Conservation (phyloP, 2,329 filamentous ascomycete genomes). For the Penicillium glabrum region DNA sequence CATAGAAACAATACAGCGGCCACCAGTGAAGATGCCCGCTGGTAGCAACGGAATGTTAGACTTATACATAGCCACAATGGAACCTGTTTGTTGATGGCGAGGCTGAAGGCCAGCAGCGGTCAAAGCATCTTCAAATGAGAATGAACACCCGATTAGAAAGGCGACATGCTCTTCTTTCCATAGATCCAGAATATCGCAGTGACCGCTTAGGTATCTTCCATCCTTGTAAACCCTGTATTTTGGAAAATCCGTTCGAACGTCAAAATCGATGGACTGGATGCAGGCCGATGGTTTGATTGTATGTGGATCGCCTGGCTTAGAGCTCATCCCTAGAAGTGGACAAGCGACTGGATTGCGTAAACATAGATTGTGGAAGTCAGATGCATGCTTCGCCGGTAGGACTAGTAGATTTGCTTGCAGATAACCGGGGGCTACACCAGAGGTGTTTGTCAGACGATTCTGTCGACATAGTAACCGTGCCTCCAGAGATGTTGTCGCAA, state of each 20-base stretch:
- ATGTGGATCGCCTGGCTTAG: conserved; percentile 37
- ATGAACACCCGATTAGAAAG: conserved; percentile 65
- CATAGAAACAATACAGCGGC: conserved; percentile 64
- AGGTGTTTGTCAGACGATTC: conserved; percentile 48
- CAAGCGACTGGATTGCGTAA: conserved; percentile 63
- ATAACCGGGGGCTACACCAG: conserved; percentile 56
- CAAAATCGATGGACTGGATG: conserved; percentile 41
- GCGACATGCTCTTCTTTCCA: conserved; percentile 62
- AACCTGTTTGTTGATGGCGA: conserved; percentile 48
- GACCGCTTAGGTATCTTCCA: conserved; percentile 41
- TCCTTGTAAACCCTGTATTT: conserved; percentile 60
- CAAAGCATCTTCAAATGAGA: conserved; percentile 63
- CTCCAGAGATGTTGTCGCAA: conserved; percentile 31
- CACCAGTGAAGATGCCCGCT: conserved; percentile 57
- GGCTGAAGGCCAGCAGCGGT: conserved; percentile 51
- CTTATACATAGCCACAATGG: conserved; percentile 63
- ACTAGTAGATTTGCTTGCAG: conserved; percentile 65
- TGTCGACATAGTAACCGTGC: conserved; percentile 48
- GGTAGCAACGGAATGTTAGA: conserved; percentile 58
- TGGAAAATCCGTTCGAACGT: conserved; percentile 60
- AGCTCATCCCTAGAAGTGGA: conserved; percentile 55
- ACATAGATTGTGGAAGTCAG: conserved; percentile 60
- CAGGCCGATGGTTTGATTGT: conserved; percentile 19
- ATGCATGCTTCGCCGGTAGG: conserved; percentile 57
- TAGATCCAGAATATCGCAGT: conserved; percentile 47